phyloP scores from a whole-genome alignment of 345 rosid genomes.

The Citrus sinensis region DVS_A1.0 CM039168.1:1923001-1923500 shows the following conservation, averaged over 20 bases:
- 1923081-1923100: slow-evolving; percentile 64
- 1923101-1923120: slow-evolving; percentile 59
- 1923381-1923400: too few relatives aligned
- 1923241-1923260: background rate
- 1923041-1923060: slow-evolving; percentile 51
- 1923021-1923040: slow-evolving; percentile 79
- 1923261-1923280: background rate
- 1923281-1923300: background rate
- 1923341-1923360: too few relatives aligned
- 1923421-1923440: background rate
- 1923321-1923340: background rate
- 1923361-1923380: too few relatives aligned
- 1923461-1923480: too few relatives aligned
- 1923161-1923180: slow-evolving; percentile 59
- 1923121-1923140: slow-evolving; percentile 66
- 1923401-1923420: background rate
- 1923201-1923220: background rate
- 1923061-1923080: slow-evolving; percentile 22
- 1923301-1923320: background rate
- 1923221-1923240: background rate
- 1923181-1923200: background rate
- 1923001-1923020: slow-evolving; percentile 66
- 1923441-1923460: background rate
- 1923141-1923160: slow-evolving; percentile 83
- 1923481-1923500: background rate